Conservation (phyloP, 2,329 filamentous ascomycete genomes). For the Beauveria sp. region DNA sequence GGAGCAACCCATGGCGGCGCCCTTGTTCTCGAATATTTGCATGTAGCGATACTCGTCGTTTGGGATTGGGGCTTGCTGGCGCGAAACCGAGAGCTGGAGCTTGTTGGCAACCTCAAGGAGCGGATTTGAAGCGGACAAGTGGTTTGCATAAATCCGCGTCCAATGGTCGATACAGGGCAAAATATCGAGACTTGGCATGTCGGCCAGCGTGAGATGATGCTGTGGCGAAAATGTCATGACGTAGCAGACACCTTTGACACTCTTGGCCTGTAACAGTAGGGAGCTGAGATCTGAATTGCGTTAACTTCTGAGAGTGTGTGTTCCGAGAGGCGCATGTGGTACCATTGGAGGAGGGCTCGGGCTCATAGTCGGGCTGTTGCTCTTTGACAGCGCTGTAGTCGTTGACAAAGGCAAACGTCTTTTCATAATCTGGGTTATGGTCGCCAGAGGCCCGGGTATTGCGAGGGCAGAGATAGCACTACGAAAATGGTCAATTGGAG, state of each 20-base stretch:
- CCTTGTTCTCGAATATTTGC: conserved; percentile 99
- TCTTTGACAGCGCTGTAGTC: conserved; percentile 97
- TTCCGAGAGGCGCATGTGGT: neutral
- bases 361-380: conserved; percentile 70
- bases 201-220: conserved; percentile 87
- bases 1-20: conserved; percentile 94
- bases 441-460: conserved; percentile 86
- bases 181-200: conserved; percentile 72
- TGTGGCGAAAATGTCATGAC: conserved; percentile 89
- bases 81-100: conserved; percentile 32
- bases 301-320: neutral
- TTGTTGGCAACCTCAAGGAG: conserved; percentile 38
- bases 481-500: conserved; percentile 12
- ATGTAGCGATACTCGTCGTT: conserved; percentile 84
- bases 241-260: conserved; percentile 92
- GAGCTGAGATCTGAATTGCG: conserved; percentile 59
- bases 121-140: conserved; percentile 66
- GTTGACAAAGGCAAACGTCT: conserved; percentile 92
- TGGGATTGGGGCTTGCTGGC: conserved; percentile 37
- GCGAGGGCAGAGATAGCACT: conserved; percentile 92
- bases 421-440: conserved; percentile 74
- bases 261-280: conserved; percentile 70
- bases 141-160: conserved; percentile 80
- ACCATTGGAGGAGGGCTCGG: conserved; percentile 32
- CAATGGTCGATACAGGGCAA: conserved; percentile 80